A percentile compares a stretch with the other conserved stretches of the same genome.
Conservation (phyloP, 2,329 filamentous ascomycete genomes). For the Diaporthe citri region DNA sequence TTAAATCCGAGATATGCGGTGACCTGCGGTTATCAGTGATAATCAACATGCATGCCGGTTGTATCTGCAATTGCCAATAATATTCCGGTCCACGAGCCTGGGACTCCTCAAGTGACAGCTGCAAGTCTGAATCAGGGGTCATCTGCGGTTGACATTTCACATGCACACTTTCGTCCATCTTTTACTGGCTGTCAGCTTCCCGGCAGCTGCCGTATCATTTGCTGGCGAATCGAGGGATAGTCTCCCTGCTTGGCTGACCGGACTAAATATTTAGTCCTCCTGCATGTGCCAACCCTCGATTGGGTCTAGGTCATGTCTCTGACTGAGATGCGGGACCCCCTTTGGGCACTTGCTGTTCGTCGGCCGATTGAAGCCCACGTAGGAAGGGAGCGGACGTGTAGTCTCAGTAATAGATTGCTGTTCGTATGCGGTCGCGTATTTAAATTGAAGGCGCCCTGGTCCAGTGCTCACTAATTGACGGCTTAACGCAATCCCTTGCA, state of each 20-base stretch:
- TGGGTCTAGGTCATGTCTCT: slow-evolving; percentile 19
- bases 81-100: slow-evolving; percentile 18
- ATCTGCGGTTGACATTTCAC: slow-evolving; percentile 35
- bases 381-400: background rate
- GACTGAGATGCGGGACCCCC: background rate
- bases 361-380: background rate
- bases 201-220: slow-evolving; percentile 24
- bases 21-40: background rate
- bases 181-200: background rate
- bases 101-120: slow-evolving; percentile 33
- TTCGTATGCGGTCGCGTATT: no score
- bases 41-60: background rate
- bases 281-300: slow-evolving; percentile 25
- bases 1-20: background rate
- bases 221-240: slow-evolving; percentile 2
- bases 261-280: background rate
- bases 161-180: slow-evolving; percentile 9
- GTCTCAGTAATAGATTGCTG: background rate
- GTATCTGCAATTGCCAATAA: background rate
- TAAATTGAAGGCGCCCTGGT: background rate
- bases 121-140: slow-evolving; percentile 39
- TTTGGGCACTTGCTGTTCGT: background rate
- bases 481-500: background rate
- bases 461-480: background rate
- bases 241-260: background rate